phyloP scores from a whole-genome alignment of 257 asterid species.

The Capsicum baccatum region DNA sequence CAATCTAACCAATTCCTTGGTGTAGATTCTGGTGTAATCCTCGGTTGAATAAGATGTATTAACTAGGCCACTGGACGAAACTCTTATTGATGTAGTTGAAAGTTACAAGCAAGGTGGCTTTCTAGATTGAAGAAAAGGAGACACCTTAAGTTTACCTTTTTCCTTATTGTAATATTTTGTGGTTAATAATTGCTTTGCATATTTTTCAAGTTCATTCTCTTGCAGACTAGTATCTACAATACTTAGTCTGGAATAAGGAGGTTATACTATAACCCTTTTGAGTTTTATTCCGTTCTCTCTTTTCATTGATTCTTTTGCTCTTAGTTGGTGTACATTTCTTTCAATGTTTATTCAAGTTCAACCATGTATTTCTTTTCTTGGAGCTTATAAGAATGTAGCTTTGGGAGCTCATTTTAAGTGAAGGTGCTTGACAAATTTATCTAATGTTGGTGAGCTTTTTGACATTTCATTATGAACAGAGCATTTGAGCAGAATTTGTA shows the following conservation, averaged over 20 bases:
- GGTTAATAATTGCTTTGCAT: neutral
- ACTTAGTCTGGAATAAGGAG: neutral
- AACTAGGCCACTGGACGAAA: slow-evolving; percentile 65
- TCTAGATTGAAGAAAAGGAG: slow-evolving; percentile 34
- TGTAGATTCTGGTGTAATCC: no score
- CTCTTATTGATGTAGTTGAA: slow-evolving; percentile 66
- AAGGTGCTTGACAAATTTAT: neutral
- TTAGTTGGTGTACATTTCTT: neutral
- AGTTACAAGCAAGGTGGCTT: slow-evolving; percentile 59
- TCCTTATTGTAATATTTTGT: neutral
- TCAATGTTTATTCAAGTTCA: neutral
- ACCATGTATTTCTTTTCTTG: neutral
- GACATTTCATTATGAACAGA: neutral
- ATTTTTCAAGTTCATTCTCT: slow-evolving; percentile 6
- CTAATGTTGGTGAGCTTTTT: neutral
- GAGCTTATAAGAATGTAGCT: neutral
- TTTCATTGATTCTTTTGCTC: neutral
- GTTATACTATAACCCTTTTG: neutral
- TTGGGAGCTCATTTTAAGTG: neutral
- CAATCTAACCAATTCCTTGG: no score
- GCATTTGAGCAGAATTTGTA: neutral
- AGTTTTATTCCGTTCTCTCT: neutral
- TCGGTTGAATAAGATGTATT: no score
- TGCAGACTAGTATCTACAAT: neutral
- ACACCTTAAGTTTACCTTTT: neutral